Percentiles rank a stretch among this genome's conserved stretches.
phyloP scores from a whole-genome alignment of 441 rosid genomes.

The Brassica balearica region DNA sequence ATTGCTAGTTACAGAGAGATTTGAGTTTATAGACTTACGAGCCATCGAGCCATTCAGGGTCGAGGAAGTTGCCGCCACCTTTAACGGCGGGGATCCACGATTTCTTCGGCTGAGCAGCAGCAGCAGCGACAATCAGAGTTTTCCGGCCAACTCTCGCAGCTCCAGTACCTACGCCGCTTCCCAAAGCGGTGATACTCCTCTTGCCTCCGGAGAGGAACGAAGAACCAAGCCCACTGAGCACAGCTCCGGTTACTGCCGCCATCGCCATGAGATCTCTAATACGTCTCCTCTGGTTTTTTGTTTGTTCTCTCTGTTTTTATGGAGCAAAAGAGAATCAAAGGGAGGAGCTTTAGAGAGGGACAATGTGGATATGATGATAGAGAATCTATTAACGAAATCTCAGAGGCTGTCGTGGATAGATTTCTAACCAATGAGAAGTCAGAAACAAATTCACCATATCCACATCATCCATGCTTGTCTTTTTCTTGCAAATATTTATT shows the following conservation, averaged over 20 bases:
- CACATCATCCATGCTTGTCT: constrained; percentile 36
- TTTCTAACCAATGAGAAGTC: constrained; percentile 72
- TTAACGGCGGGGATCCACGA: constrained; percentile 94
- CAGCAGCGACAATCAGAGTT: constrained; percentile 55
- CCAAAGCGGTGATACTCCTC: constrained; percentile 50
- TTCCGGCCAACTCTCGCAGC: constrained; percentile 43
- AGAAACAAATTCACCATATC: constrained; percentile 47
- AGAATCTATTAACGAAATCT: constrained; percentile 56
- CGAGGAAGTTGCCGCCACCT: constrained; percentile 82
- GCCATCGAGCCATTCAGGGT: constrained; percentile 99
- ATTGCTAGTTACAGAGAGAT: neutral
- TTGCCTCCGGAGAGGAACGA: constrained; percentile 67
- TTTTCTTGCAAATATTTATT: neutral
- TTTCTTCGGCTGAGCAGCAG: constrained; percentile 63
- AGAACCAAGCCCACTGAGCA: constrained; percentile 79
- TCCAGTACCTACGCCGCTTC: constrained; percentile 40
- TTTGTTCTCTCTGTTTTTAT: constrained; percentile 18
- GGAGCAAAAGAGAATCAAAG: constrained; percentile 31
- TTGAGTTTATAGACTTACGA: constrained; percentile 63
- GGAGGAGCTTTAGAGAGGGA: constrained; percentile 39
- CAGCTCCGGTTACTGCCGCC: constrained; percentile 57
- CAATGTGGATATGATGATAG: constrained; percentile 48
- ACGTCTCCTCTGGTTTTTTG: too few relatives aligned
- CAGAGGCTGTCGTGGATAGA: constrained; percentile 60
- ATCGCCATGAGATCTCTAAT: constrained; percentile 50